Evolutionary conservation across 2,329 filamentous ascomycete genomes (phyloP).

Genomic region (Colletotrichum eremochloae): DNA sequence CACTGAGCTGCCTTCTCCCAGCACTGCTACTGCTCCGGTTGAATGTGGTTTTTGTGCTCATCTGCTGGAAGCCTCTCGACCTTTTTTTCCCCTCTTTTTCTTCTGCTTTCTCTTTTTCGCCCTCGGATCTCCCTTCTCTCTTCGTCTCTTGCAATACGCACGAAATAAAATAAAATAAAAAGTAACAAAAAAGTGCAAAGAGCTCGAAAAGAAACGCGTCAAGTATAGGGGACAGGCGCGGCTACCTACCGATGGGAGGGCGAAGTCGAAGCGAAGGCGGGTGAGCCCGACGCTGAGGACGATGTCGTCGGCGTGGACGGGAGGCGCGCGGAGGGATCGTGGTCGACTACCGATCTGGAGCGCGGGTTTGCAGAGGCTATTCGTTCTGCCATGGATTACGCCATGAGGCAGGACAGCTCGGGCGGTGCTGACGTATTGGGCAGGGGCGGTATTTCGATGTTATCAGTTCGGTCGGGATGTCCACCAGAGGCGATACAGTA

Average conservation of each 20-base stretch:
- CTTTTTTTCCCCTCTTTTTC: not conserved
- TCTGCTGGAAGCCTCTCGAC: not conserved
- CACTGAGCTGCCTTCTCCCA: not conserved
- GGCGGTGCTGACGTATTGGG: conserved; percentile 30
- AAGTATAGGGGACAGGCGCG: conserved; percentile 8
- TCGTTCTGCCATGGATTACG: conserved; percentile 79
- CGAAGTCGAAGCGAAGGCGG: conserved; percentile 38
- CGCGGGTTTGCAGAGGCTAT: conserved; percentile 62
- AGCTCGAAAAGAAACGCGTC: conserved; percentile 14
- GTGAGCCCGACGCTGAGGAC: conserved; percentile 37
- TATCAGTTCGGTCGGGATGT: conserved; percentile 18
- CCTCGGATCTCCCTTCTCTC: not conserved
- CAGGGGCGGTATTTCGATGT: conserved; percentile 24
- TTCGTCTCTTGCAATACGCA: conserved; percentile 16
- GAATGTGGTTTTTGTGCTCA: not conserved
- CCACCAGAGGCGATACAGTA: conserved; percentile 13
- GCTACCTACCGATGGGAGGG: conserved; percentile 42
- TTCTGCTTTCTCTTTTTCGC: conserved; percentile 1
- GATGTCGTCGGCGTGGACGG: conserved; percentile 53
- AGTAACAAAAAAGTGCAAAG: conserved; percentile 3
- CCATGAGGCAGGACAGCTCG: conserved; percentile 65
- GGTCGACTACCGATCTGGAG: conserved; percentile 67
- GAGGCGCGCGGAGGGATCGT: conserved; percentile 65
- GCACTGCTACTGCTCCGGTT: not conserved
- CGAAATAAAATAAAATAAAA: not conserved